phyloP scores from a whole-genome alignment of 805 yeast species.

The Torulaspora microellipsoides region DNA sequence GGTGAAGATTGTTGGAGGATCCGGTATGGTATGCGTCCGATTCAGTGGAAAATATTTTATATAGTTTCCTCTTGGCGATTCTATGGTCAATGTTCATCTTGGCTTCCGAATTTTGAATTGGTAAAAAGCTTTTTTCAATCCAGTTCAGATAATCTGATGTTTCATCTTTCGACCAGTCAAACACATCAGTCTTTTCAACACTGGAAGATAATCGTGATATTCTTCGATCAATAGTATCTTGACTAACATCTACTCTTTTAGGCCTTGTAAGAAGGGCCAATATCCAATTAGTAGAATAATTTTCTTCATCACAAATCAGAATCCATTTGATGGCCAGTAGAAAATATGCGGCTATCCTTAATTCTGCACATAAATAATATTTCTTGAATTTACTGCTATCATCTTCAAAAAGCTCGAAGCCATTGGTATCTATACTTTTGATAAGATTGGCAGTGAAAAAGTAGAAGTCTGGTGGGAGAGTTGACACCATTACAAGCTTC shows the following conservation, averaged over 20 bases:
- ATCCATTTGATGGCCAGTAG: conserved; percentile 22
- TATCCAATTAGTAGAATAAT: conserved; percentile 14
- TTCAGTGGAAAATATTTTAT: conserved; percentile 25
- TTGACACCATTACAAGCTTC: conserved; percentile 16
- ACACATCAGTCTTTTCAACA: conserved; percentile 6
- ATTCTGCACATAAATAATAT: conserved; percentile 20
- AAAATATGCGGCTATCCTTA: conserved; percentile 22
- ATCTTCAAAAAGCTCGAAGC: conserved; percentile 11
- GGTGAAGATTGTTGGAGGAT: background rate
- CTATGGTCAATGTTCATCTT: conserved; percentile 26
- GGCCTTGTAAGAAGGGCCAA: conserved; percentile 4
- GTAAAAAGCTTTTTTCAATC: conserved; percentile 25
- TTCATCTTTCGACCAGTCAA: conserved; percentile 20
- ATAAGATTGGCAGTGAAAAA: conserved; percentile 17
- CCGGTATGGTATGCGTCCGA: conserved; percentile 3
- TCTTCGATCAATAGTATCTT: conserved; percentile 10
- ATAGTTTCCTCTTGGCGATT: conserved; percentile 30
- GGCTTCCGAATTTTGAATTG: conserved; percentile 14
- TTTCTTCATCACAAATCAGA: conserved; percentile 15
- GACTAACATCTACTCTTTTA: conserved; percentile 2
- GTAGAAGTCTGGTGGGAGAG: conserved; percentile 29
- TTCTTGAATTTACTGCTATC: conserved; percentile 9
- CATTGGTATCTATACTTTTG: conserved; percentile 6
- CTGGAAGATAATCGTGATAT: conserved; percentile 9
- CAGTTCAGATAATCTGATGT: conserved; percentile 27